Evolutionary conservation across 768 basidiomycete species (phyloP), one percentile per base, ranked within the genome.

Genomic region (Filobasidium wieringae): DNA sequence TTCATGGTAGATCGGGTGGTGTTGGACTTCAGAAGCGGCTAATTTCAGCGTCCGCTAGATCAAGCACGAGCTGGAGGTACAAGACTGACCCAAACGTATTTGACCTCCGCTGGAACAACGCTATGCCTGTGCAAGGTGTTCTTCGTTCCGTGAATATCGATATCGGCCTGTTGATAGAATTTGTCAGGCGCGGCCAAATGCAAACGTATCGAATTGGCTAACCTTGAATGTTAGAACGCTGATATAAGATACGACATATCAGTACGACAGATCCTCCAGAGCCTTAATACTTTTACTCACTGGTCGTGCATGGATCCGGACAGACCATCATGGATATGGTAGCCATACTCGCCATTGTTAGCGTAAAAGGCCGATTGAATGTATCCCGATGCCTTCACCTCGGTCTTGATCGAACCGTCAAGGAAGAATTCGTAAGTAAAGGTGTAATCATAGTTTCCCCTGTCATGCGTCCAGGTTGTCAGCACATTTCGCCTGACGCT

Each of bases 241-340:
- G n/a, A n/a, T n/a, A n/a, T n/a, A n/a, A n/a, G n/a, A n/a, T n/a
- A n/a, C n/a, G n/a, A n/a, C n/a, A n/a, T n/a, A n/a, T n/a, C n/a
- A n/a, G n/a, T n/a, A n/a, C n/a, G n/a, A n/a, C n/a, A n/a, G n/a
- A n/a, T n/a, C n/a, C n/a, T n/a, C n/a, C n/a, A n/a, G n/a, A n/a
- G n/a, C n/a, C n/a, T n/a, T n/a, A n/a, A n/a, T n/a, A n/a, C n/a
- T n/a, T n/a, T n/a, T n/a, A n/a, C n/a, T n/a, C n/a, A n/a, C n/a
- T 68, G 67, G 39, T 65, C 62, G 49, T 67, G 67, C 64, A 68
- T 66, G 8, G 52, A 54, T 12, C 68, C 67, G 1, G 55, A 60
- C 7, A 65, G 60, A 0, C 55, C 63, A 30, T 67, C 64, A 52
- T 68, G 62, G 36, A 71, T 68, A 4, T 63, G 55, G 60, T 69